Percentiles rank a stretch among this genome's conserved stretches.
These are phyloP conservation scores for Scheffersomyces amazonensis DNA, from an alignment of 805 yeast genomes.

Conservation along the genomic window DNA sequence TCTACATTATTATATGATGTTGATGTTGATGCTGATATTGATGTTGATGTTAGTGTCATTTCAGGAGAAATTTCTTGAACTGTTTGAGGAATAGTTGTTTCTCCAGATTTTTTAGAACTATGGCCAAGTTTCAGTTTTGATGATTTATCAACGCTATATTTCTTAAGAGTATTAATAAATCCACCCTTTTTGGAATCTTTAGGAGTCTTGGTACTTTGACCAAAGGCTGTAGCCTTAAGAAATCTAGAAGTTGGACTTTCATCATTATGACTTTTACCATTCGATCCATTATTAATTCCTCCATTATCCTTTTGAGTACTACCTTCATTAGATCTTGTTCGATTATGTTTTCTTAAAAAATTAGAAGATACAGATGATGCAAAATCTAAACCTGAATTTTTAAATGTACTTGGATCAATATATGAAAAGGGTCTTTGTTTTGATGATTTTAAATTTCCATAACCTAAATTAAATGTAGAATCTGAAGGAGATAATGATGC, in stretches of 20 bases:
- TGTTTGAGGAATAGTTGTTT: not conserved
- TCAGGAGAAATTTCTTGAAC: too few relatives aligned
- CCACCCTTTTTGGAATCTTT: constrained; percentile 23
- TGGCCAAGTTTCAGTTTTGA: not conserved
- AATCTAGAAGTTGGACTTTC: not conserved
- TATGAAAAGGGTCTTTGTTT: constrained; percentile 39
- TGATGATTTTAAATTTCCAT: constrained; percentile 1
- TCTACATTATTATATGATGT: not conserved
- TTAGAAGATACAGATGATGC: constrained; percentile 12
- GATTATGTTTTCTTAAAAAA: constrained; percentile 61
- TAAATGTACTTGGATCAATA: constrained; percentile 26
- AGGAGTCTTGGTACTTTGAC: not conserved
- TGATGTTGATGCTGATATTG: not conserved
- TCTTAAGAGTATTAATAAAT: constrained; percentile 37
- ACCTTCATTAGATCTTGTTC: constrained; percentile 39
- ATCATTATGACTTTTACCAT: not conserved
- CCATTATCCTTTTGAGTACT: constrained; percentile 7
- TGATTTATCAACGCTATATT: constrained; percentile 24
- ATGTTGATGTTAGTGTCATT: too few relatives aligned
- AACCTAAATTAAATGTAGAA: constrained; percentile 2
- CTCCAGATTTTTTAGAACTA: not conserved
- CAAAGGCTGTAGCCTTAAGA: not conserved
- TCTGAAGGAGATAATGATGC: constrained; percentile 12
- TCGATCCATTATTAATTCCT: not conserved
- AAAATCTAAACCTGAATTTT: constrained; percentile 15